Evolutionary conservation across 106 monocot species (phyloP).

Genomic region (Dendrobium huoshanense): DNA sequence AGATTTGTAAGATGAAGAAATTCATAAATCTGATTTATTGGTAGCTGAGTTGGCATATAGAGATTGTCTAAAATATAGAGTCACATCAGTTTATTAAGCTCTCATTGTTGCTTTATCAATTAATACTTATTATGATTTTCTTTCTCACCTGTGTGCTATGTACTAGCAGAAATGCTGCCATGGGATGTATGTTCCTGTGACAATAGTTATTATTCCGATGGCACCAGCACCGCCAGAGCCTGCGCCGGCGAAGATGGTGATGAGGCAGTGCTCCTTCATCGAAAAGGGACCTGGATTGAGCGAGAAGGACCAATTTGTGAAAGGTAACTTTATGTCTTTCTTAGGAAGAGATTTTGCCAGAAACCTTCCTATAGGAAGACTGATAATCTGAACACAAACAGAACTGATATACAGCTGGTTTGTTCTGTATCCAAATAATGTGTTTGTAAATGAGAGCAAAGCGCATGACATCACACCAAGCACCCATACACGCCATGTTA

Average conservation of each 20-base stretch:
- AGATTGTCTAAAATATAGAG: no score
- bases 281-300: constrained; percentile 47
- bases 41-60: no score
- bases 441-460: constrained; percentile 14
- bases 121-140: not conserved
- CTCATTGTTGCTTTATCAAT: not conserved
- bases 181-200: constrained; percentile 22
- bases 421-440: constrained; percentile 12
- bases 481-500: constrained; percentile 20
- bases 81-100: not conserved
- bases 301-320: constrained; percentile 40
- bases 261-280: constrained; percentile 42
- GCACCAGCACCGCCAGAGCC: constrained; percentile 16
- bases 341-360: constrained; percentile 17
- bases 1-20: no score
- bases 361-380: constrained; percentile 18
- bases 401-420: constrained; percentile 6
- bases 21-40: no score
- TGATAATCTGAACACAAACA: constrained; percentile 12
- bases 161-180: constrained; percentile 28
- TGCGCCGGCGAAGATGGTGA: constrained; percentile 36
- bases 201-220: constrained; percentile 26
- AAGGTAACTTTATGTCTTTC: constrained; percentile 6
- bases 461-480: constrained; percentile 12
- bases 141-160: constrained; percentile 34